Conservation (phyloP, 306 rosid species). For the Macrotyloma uniflorum region DNA sequence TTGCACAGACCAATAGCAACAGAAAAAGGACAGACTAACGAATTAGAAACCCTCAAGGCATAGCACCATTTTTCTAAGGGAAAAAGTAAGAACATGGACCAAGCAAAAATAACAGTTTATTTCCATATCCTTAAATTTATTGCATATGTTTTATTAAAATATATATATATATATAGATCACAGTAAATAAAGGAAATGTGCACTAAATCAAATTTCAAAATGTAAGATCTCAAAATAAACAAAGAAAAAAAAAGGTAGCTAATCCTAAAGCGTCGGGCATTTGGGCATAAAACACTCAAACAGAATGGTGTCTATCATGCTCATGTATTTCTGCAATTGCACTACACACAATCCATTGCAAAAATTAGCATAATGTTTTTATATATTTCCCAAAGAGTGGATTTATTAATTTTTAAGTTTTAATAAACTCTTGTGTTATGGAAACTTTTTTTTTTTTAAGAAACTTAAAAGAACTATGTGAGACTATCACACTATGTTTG, state of each 20-base stretch:
- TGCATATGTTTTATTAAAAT: background rate
- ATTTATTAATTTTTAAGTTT: background rate
- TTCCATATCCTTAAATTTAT: background rate
- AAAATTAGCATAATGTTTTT: conserved; percentile 17
- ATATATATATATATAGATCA: background rate
- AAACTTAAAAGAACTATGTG: background rate
- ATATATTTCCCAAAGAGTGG: background rate
- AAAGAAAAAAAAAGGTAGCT: background rate
- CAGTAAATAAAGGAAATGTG: conserved; percentile 24
- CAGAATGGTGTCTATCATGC: background rate
- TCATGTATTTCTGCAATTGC: conserved; percentile 11
- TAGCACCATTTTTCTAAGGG: background rate
- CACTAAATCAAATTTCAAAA: conserved; percentile 12
- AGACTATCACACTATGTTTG: background rate
- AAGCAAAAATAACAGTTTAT: conserved; percentile 16
- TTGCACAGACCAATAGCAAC: conserved; percentile 6
- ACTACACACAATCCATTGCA: conserved; percentile 17
- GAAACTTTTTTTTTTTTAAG: background rate
- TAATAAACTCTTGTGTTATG: background rate
- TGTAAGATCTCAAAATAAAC: conserved; percentile 20
- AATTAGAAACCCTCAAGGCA: background rate
- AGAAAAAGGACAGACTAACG: background rate
- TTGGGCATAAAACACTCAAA: background rate
- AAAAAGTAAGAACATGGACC: background rate
- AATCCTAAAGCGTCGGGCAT: conserved; percentile 1